Base-by-base conservation (phyloP, 257 asterid species). In the Capsicum chinense region DNA sequence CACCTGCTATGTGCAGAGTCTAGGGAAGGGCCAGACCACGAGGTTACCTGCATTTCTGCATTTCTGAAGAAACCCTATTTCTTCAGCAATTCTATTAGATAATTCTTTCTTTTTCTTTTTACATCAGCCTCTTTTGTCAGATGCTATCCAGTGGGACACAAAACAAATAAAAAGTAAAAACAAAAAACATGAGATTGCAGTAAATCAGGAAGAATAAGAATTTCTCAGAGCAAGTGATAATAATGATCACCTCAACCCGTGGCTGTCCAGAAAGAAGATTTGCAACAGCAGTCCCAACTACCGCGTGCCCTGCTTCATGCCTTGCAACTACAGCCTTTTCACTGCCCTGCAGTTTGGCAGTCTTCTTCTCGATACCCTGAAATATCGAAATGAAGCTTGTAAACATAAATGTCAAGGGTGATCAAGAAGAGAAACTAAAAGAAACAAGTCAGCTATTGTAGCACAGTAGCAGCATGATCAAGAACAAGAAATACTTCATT, bases 271-370 rank as follows among this genome's bases (percentile, higher is more conserved):
- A 83, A 85, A 97, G 95, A 87, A 97, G 99, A 90, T 92, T 95
- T 69, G 99, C 99, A 85, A 97, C 98, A 81, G 98, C 99, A 68
- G 99, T 97, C 80, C 99, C 99, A 63, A 97, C 99, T 60, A 97
- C 98, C 21, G 99, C 99, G 85, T 97, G 99, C 78, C 99, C 99
- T 88, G 97, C 99, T 91, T 97, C 99, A 89, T 97, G 99, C 74
- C 99, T 90, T 62, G 99, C 99, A 88, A 97, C 98, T 87, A 93
- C 99, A 73, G 95, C 99, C 90, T 95, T 97, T 94, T 97, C 99
- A 85, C 91, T 88, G 85, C 99, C 99, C 88, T 92, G 94, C 88
- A 97, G 89, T 90, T 91, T 97, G 86, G 97, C 90, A 48, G 96
- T 94, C 95, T 97, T 97, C 93, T 94, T 97, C 84, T 97, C 99